Percentiles rank a stretch among this genome's conserved stretches.
Conservation (phyloP, 495 filamentous ascomycete genomes). For the Neurospora africana region DNA sequence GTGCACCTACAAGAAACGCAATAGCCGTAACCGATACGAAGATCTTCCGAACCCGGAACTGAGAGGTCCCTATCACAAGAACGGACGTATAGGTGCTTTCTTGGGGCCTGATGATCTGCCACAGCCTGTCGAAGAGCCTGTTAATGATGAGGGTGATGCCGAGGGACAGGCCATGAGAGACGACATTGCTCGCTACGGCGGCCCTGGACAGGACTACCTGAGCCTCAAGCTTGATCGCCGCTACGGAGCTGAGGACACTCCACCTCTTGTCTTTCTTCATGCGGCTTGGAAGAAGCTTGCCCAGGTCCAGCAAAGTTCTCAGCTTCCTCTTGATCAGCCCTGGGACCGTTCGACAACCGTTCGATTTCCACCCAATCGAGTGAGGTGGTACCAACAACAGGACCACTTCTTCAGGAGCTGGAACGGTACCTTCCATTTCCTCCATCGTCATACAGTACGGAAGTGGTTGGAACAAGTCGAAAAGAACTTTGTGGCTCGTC, state of each 20-base stretch:
- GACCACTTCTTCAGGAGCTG: constrained; percentile 12
- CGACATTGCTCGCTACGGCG: not conserved
- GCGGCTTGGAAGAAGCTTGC: constrained; percentile 16
- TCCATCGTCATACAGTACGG: constrained; percentile 11
- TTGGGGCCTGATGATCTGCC: not conserved
- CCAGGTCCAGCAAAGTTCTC: not conserved
- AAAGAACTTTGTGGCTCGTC: constrained; percentile 5
- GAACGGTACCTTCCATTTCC: constrained; percentile 16
- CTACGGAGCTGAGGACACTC: constrained; percentile 12
- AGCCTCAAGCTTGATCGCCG: constrained; percentile 4
- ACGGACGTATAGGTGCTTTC: not conserved
- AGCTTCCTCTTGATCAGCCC: constrained; percentile 9
- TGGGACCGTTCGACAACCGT: constrained; percentile 5
- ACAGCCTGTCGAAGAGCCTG: not conserved
- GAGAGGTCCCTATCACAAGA: not conserved
- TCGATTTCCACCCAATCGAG: not conserved
- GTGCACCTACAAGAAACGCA: constrained; percentile 13
- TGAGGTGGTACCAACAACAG: constrained; percentile 9
- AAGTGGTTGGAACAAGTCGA: constrained; percentile 10
- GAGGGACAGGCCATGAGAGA: not conserved
- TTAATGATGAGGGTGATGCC: not conserved
- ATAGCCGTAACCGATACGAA: not conserved
- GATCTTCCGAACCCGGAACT: not conserved
- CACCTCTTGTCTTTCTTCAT: constrained; percentile 16
- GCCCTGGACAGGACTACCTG: not conserved